Conservation (phyloP, 192 early-diverging fungal genomes). For the Umbelopsis ramanniana region DNA sequence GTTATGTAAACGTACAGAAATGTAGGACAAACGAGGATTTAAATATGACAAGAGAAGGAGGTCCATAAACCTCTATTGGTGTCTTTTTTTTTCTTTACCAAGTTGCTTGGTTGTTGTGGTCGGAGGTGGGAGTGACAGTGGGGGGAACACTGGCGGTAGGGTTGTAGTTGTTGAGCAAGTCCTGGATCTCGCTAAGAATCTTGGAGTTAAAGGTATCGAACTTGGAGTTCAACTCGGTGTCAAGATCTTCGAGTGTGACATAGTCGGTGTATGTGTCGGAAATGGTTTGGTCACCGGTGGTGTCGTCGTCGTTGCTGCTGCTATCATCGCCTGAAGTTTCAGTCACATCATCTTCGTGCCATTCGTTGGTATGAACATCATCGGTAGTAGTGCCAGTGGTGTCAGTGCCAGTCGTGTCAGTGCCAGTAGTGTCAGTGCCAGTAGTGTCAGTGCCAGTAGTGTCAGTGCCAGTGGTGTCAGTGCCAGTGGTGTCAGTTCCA, state of each 20-base stretch:
- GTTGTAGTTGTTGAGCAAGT: background rate
- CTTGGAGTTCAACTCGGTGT: slow-evolving; percentile 7
- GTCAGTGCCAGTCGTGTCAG: background rate
- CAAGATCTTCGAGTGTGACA: slow-evolving; percentile 3
- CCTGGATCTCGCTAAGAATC: background rate
- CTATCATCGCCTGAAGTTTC: background rate
- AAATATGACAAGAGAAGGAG: no score
- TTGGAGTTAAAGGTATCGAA: background rate
- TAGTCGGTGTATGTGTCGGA: background rate
- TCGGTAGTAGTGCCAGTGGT: background rate
- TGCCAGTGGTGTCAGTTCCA: background rate
- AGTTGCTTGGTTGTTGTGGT: slow-evolving; percentile 21
- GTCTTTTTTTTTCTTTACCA: background rate
- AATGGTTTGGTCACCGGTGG: background rate
- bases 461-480: slow-evolving; percentile 12
- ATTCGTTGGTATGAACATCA: background rate
- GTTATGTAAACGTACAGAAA: background rate
- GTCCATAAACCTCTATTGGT: background rate
- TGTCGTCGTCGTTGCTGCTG: background rate
- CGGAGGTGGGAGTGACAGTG: background rate
- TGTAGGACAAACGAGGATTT: background rate
- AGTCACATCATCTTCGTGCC: slow-evolving; percentile 14
- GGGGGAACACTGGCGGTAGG: background rate
- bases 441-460: background rate
- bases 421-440: background rate